phyloP scores from a whole-genome alignment of 306 rosid genomes.

The Rosa chinensis region DNA sequence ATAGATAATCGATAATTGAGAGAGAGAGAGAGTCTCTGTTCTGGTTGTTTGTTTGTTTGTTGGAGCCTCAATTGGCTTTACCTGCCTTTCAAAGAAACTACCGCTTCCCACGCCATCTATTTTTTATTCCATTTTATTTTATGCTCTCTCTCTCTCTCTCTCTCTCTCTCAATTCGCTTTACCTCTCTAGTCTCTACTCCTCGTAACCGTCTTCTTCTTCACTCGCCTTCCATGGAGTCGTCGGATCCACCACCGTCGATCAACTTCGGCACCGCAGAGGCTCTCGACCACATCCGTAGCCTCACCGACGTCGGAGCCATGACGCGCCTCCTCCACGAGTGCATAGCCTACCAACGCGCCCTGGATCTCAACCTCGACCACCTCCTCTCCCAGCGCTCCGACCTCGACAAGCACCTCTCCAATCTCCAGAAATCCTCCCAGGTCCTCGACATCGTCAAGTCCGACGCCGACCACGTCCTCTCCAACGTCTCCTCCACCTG shows the following conservation, averaged over 20 bases:
- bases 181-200: too few relatives aligned
- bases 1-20: neutral
- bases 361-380: constrained; percentile 63
- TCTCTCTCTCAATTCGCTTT: too few relatives aligned
- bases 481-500: constrained; percentile 50
- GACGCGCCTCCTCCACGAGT: constrained; percentile 26
- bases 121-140: neutral
- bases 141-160: too few relatives aligned
- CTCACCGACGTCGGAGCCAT: constrained; percentile 58
- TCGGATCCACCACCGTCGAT: too few relatives aligned
- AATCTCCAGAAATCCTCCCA: constrained; percentile 67
- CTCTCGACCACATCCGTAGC: constrained; percentile 35
- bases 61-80: neutral
- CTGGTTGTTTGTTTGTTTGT: neutral
- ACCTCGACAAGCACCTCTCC: constrained; percentile 71
- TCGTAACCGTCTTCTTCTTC: too few relatives aligned
- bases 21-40: neutral
- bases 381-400: constrained; percentile 66
- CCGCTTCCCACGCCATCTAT: neutral
- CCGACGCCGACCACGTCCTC: constrained; percentile 60
- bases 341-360: constrained; percentile 59
- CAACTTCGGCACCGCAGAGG: constrained; percentile 19
- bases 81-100: constrained; percentile 3
- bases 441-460: constrained; percentile 65
- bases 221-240: too few relatives aligned